Conservation (phyloP, 352 stramenopile species). For the Pythium angustatum region DNA sequence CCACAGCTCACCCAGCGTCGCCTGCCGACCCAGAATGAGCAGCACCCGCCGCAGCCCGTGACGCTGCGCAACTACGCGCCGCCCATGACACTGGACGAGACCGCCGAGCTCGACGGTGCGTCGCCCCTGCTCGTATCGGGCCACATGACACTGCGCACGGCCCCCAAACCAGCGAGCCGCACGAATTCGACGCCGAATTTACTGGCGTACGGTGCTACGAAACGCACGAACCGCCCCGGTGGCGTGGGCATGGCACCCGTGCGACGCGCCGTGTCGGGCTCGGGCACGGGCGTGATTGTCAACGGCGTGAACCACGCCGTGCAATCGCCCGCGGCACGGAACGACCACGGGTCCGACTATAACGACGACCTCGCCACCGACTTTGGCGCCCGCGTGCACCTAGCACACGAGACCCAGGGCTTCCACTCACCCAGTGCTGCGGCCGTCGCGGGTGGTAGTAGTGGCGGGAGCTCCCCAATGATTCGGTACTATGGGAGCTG, state of each 20-base stretch:
- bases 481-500: constrained; percentile 28
- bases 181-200: constrained; percentile 27
- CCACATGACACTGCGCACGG: background rate
- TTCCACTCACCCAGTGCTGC: constrained; percentile 6
- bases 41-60: constrained; percentile 13
- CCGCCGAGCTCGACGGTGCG: constrained; percentile 12
- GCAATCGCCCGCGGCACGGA: background rate
- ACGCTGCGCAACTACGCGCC: constrained; percentile 20
- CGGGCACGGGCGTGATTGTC: constrained; percentile 13
- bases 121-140: background rate
- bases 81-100: constrained; percentile 16
- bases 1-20: constrained; percentile 23
- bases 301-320: constrained; percentile 24
- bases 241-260: constrained; percentile 25
- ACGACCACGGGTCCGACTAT: background rate
- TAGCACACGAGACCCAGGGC: no score
- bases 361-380: constrained; percentile 4
- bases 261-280: constrained; percentile 14
- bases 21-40: background rate
- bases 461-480: constrained; percentile 20
- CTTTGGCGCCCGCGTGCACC: constrained; percentile 17
- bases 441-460: background rate
- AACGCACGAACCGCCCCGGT: constrained; percentile 28
- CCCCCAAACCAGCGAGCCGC: constrained; percentile 1
- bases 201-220: constrained; percentile 26